These are phyloP conservation scores for Yamadazyma olivae DNA, from an alignment of 805 yeast species.

Conservation along the genomic window DNA sequence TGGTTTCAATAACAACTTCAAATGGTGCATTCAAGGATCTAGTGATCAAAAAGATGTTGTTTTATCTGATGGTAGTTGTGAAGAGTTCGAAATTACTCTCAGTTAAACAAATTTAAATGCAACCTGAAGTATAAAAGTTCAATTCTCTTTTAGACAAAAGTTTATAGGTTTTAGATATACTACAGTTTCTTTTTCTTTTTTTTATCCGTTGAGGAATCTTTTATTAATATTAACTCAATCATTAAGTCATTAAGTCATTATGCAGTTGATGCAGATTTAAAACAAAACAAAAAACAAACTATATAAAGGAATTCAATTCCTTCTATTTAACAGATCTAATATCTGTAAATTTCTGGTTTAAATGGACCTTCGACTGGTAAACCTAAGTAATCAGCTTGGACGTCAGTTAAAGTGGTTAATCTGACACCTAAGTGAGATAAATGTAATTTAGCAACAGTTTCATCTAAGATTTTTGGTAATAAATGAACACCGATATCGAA, in stretches of 20 bases:
- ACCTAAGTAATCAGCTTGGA: constrained; percentile 93
- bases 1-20: constrained; percentile 57
- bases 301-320: constrained; percentile 5
- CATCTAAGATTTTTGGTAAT: constrained; percentile 97
- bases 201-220: constrained; percentile 17
- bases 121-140: neutral
- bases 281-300: constrained; percentile 22
- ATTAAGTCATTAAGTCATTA: constrained; percentile 26
- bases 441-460: constrained; percentile 97
- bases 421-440: constrained; percentile 90
- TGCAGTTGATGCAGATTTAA: constrained; percentile 45
- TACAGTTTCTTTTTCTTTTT: constrained; percentile 1
- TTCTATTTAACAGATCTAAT: constrained; percentile 42
- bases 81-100: constrained; percentile 7
- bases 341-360: constrained; percentile 98
- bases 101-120: no score
- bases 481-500: constrained; percentile 91
- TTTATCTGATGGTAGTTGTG: constrained; percentile 19
- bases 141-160: no score
- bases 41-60: constrained; percentile 13
- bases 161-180: neutral
- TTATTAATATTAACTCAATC: constrained; percentile 10
- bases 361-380: constrained; percentile 91
- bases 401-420: constrained; percentile 70
- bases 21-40: constrained; percentile 53